Evolutionary conservation across 495 filamentous ascomycete species (phyloP).

Genomic region (Oleoguttula mirabilis): DNA sequence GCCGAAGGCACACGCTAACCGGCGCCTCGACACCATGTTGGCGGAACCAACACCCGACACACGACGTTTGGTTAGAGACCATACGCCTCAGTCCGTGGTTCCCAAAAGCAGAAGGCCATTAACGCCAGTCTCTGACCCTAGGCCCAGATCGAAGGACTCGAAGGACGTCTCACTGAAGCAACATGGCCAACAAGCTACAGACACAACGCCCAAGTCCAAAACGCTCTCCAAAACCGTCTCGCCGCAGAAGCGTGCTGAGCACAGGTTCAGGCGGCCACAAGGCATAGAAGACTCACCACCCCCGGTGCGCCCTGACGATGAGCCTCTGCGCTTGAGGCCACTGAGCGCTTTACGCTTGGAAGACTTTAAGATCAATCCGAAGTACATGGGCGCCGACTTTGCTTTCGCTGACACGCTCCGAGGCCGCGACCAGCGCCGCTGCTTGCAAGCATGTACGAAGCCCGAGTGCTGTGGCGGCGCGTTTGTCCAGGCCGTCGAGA

Average conservation of each 20-base stretch:
- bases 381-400: conserved; percentile 60
- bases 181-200: too few species aligned
- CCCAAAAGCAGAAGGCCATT: not conserved
- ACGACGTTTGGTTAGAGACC: not conserved
- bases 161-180: too few species aligned
- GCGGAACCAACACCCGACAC: conserved; percentile 9
- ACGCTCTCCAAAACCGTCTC: not conserved
- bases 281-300: conserved; percentile 8
- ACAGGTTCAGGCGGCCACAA: not conserved
- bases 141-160: too few species aligned
- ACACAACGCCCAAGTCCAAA: too few species aligned
- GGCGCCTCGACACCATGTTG: conserved; percentile 11
- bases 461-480: conserved; percentile 63
- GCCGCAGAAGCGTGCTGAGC: not conserved
- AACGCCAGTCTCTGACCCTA: too few species aligned
- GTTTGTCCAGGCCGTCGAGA: conserved; percentile 53
- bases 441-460: conserved; percentile 65
- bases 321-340: conserved; percentile 21
- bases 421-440: conserved; percentile 57
- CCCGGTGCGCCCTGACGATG: conserved; percentile 7
- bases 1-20: not conserved
- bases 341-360: conserved; percentile 22
- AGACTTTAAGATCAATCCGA: conserved; percentile 79
- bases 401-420: conserved; percentile 70
- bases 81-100: not conserved